These are phyloP conservation scores for Phaeophleospora eucalypticola DNA, from an alignment of 2,329 filamentous ascomycete species.

Conservation along the genomic window DNA sequence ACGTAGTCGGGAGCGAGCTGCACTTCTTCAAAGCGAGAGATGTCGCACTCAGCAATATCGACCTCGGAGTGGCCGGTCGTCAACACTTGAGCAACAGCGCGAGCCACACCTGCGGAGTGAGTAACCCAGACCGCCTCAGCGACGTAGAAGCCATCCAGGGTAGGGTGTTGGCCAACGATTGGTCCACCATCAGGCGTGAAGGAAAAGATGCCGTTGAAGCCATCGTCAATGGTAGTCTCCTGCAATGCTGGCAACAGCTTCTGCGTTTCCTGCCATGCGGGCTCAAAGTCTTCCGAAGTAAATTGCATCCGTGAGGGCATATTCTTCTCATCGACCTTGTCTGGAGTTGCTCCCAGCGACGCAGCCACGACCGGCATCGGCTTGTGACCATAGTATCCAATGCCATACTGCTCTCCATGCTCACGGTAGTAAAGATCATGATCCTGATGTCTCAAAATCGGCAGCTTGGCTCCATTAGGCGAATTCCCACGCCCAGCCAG, in stretches of 20 bases:
- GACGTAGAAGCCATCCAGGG: constrained; percentile 59
- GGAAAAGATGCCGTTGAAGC: constrained; percentile 64
- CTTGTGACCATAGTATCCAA: constrained; percentile 61
- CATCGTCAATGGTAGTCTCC: constrained; percentile 52
- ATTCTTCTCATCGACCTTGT: constrained; percentile 53
- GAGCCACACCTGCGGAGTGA: constrained; percentile 60
- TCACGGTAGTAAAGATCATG: constrained; percentile 62
- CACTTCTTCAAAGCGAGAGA: constrained; percentile 59
- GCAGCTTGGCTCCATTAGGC: constrained; percentile 50
- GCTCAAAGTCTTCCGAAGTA: constrained; percentile 56
- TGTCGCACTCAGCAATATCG: constrained; percentile 57
- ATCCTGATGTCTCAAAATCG: constrained; percentile 61
- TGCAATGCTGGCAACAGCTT: constrained; percentile 52
- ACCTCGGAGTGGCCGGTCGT: constrained; percentile 54
- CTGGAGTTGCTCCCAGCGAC: constrained; percentile 50
- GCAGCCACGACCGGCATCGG: constrained; percentile 58
- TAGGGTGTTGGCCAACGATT: constrained; percentile 55
- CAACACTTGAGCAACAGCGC: constrained; percentile 56
- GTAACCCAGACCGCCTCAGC: constrained; percentile 66
- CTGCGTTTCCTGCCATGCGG: constrained; percentile 56
- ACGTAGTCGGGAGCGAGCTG: constrained; percentile 56
- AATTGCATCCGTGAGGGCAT: constrained; percentile 63
- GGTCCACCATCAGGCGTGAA: constrained; percentile 63
- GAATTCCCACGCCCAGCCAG: constrained; percentile 40
- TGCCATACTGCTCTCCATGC: constrained; percentile 59